Evolutionary conservation across 345 rosid species (phyloP), one percentile per base, ranked within the genome.

Genomic region (Euphorbia pulcherrima): DNA sequence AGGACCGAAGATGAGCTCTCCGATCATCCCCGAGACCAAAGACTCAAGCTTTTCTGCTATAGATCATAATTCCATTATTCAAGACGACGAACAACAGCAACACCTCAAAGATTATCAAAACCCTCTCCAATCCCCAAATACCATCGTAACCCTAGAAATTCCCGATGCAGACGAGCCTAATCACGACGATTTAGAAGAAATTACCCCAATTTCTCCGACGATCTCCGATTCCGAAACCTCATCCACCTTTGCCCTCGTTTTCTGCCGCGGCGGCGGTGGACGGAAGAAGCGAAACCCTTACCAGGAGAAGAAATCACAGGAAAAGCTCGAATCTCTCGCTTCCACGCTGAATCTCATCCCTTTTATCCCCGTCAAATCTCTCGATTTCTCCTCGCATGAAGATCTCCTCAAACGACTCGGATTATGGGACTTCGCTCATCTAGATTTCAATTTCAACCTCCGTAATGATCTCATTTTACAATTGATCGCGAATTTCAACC

Each of bases 361-460:
- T 58, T 93, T 93, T 74, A 68, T 64, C 1, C 90, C 92, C 51
- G 7, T 16, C 46, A 83, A 84, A 75, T 23, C 77, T 74, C 85
- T 88, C 33, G 95, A 93, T 65, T 84, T 88, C 44, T 21, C 78
- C 23, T 55, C 75, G 35, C 92, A 89, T 66, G 88, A 89, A 63
- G 71, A 54, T 46, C 82, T 91, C 2, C 71, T 93, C 55, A 87
- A 68, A 78, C 80, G 85, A 27, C 55, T 93, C 13, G 96, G 92
- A 13, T 67, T 93, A 39, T 93, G 99, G 99, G 92, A 93, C 13
- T 91, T 93, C 60, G 86, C 84, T 16, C 87, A 86, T 52, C 48
- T 91, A 78, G 87, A 86, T 48, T 85, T 93, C 55, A 91, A 87
- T 17, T 33, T 71, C 6, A 64, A 54, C 33, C 57, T 91, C 6